Evolutionary conservation across 164 flowering plant species (phyloP), one percentile per base, ranked within the genome.

Genomic region (Vitis rotundifolia): DNA sequence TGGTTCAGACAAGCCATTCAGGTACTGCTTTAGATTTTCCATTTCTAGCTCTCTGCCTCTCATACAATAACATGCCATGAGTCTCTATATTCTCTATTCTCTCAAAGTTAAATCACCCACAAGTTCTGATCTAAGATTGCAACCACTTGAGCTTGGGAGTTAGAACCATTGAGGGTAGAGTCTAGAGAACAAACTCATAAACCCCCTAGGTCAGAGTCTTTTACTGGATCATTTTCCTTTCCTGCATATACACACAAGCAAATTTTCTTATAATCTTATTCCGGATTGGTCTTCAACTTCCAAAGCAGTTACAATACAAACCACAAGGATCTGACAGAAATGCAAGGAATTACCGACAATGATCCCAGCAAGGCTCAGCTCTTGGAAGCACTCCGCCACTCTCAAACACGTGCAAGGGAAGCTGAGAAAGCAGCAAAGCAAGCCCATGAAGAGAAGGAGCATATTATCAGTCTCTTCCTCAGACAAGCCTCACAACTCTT

Each of bases 351-450:
- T 62, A 16, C 58, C 15, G 80, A 71, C 49, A 31, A 55, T 29
- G 88, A 85, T 63, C 80, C 80, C 49, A 76, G 82, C 78, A 93
- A 88, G 78, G 86, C 91, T 47, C 78, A 88, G 81, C 79, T 95
- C 5, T 56, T 93, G 72, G 92, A 93, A 80, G 99, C 98, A 29
- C 92, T 95, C 10, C 64, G 91, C 16, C 94, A 91, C 66, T 95
- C 98, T 18, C 99, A 93, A 77, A 90, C 98, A 1, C 88, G 98
- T 44, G 99, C 98, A 44, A 88, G 99, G 79, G 91, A 92, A 75
- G 99, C 99, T 6, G 99, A 95, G 79, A 83, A 76, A 67, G 91
- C 87, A 54, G 97, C 96, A 76, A 78, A 87, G 72, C 81, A 80
- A 72, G 93, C 92, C 11, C 71, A 70, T 77, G 75, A 71, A 0